Evolutionary conservation across 352 stramenopile species (phyloP), one percentile per base, ranked within the genome.

Genomic region (Phytopythium helicoides): DNA sequence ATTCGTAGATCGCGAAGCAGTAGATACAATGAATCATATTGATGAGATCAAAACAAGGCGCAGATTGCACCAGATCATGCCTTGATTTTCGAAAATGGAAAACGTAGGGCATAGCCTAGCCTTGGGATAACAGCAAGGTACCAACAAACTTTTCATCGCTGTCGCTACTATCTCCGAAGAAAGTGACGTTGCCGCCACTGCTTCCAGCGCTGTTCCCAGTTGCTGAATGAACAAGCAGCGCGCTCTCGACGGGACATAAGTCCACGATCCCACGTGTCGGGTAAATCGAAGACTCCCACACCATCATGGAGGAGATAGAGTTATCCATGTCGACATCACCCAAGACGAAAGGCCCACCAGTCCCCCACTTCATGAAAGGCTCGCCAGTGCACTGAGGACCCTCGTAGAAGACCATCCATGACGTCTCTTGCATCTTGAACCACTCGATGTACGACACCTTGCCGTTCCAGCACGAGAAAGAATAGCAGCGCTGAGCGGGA

Each of bases 391-490:
- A 47, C 21, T 19, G 12, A 15, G 41, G 21, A 14, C 14, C 4
- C 9, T 47, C 41, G 14, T n/a, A 47, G 23, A 47, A 31, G 10
- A 35, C 18, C 21, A 34, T 47, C 21, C 21, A 34, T 23, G 41
- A 6, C 1, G 19, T 8, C 6, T n/a, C 7, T 23, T 34, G 41
- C 19, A 15, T 47, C 6, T 15, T 14, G 5, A 19, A 5, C 12
- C 16, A 47, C 21, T 12, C 21, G 11, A 47, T 10, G 41, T 21
- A 34, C 23, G 41, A 47, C 10, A 34, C 23, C 41, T 34, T 19
- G 41, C 21, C 41, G 21, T 16, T 21, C 21, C 41, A 49, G 25
- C 42, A 49, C 1, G 47, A 46, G 26, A 54, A 35, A 4, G 47
- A 54, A 19, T 36, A 46, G 22, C 21, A 44, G 33, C 49, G 36